phyloP scores from a whole-genome alignment of 495 filamentous ascomycete species.

The Hypoxylon lienhwacheense region DNA sequence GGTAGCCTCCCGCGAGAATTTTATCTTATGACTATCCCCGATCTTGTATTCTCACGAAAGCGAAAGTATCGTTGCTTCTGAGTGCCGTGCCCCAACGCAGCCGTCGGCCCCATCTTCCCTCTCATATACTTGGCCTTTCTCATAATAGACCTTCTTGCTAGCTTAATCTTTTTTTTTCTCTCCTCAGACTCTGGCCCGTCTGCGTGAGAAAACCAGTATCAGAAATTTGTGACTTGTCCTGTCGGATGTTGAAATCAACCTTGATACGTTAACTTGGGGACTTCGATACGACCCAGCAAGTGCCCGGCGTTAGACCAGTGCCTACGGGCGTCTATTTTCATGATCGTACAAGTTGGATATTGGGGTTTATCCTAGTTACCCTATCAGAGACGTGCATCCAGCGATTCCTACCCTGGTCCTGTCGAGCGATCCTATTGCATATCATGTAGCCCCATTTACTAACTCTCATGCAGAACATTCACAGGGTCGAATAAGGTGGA shows the following conservation, averaged over 20 bases:
- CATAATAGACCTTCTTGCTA: conserved; percentile 9
- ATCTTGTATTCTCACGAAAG: conserved; percentile 15
- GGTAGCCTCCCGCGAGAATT: conserved; percentile 11
- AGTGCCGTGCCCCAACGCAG: conserved; percentile 3
- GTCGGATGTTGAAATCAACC: conserved; percentile 18
- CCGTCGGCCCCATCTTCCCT: conserved; percentile 12
- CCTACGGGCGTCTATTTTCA: conserved; percentile 40
- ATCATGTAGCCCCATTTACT: conserved; percentile 37
- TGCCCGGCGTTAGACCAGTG: conserved; percentile 28
- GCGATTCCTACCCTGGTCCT: conserved; percentile 29
- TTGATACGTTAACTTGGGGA: conserved; percentile 31
- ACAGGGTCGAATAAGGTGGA: conserved; percentile 40
- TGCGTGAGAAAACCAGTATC: conserved; percentile 12
- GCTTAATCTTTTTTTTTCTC: conserved; percentile 12
- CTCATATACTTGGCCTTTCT: conserved; percentile 26
- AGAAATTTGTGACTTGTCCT: conserved; percentile 25
- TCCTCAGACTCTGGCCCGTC: background rate
- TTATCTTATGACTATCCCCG: conserved; percentile 7
- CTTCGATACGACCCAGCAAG: conserved; percentile 31
- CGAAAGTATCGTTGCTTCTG: conserved; percentile 16
- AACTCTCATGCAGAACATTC: conserved; percentile 46
- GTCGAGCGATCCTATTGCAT: conserved; percentile 41
- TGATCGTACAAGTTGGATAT: conserved; percentile 37
- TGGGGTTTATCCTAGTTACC: conserved; percentile 33
- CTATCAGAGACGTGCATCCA: conserved; percentile 35